phyloP scores from a whole-genome alignment of 306 rosid species.

The Aeschynomene evenia region DNA sequence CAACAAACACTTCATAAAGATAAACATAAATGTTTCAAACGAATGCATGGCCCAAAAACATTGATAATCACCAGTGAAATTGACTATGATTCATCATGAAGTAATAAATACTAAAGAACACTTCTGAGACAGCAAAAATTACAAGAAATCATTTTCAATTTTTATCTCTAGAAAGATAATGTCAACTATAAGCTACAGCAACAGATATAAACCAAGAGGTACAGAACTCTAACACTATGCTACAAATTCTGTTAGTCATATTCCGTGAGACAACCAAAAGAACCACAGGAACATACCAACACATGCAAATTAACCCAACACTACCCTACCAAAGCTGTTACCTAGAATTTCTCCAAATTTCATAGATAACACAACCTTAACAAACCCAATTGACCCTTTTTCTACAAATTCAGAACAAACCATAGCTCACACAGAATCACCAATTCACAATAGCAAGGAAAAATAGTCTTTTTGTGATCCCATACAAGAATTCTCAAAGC shows the following conservation, averaged over 20 bases:
- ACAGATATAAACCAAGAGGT: conserved; percentile 9
- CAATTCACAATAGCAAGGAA: conserved; percentile 14
- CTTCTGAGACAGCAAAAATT: background rate
- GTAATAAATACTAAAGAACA: background rate
- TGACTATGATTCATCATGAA: conserved; percentile 11
- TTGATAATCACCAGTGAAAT: background rate
- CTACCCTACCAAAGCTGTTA: conserved; percentile 21
- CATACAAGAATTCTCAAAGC: conserved; percentile 30
- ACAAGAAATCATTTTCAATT: background rate
- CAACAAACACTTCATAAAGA: background rate
- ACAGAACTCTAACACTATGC: background rate
- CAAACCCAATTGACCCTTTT: conserved; percentile 24
- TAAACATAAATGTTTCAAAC: background rate
- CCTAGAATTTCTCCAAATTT: conserved; percentile 13
- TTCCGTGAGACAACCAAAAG: conserved; percentile 25
- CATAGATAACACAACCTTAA: background rate
- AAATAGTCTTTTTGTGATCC: conserved; percentile 18
- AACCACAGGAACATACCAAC: conserved; percentile 24
- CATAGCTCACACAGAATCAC: conserved; percentile 16
- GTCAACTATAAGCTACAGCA: conserved; percentile 24
- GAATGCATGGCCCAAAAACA: background rate
- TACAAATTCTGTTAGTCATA: background rate
- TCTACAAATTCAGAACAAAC: conserved; percentile 28
- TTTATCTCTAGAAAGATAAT: conserved; percentile 8
- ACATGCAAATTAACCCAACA: conserved; percentile 27